Evolutionary conservation across 345 rosid species (phyloP), one percentile per base, ranked within the genome.

Genomic region (Luvunga scandens): DNA sequence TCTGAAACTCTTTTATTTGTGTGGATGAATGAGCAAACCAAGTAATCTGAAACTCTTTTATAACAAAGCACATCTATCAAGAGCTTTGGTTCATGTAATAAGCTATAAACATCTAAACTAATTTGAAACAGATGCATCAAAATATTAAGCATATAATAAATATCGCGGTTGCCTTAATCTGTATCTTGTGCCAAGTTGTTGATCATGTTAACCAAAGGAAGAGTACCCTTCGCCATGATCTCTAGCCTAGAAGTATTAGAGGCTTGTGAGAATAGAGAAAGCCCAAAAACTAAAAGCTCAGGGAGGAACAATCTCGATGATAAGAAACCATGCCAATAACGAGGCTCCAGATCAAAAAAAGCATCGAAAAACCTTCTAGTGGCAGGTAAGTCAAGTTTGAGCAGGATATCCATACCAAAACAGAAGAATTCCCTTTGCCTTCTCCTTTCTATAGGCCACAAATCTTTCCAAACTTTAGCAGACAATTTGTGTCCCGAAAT

Each of bases 381-480:
- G 48, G 87, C 97, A 5, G 78, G 84, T 79, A 96, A 84, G 77
- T 96, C 97, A 1, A 94, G 97, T 84, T 94, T 96, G 56, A 96
- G 93, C 79, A 96, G 81, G 75, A 92, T 84, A 85, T 94, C 99
- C 99, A 96, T 96, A n/a, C 99, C 98, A 4, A 96, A 96, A 85
- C 99, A 96, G 89, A 96, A 96, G 90, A 96, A 96, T 73, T 96
- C 99, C 83, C 99, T 86, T 66, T 96, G 99, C 81, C 99, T 89
- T 77, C 98, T 86, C 81, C 98, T 89, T 77, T 92, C 78, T 62
- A 92, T 92, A 30, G 99, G 99, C 99, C 99, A 96, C 78, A 96
- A 88, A 79, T 96, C 95, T 83, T 85, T 89, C 99, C 99, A 96
- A 18, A 96, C 97, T 79, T 88, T 81, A 33, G 90, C 88, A 0